Evolutionary conservation across 1,284 basidiomycete genomes (phyloP).

Genomic region (Pascua sp.): DNA sequence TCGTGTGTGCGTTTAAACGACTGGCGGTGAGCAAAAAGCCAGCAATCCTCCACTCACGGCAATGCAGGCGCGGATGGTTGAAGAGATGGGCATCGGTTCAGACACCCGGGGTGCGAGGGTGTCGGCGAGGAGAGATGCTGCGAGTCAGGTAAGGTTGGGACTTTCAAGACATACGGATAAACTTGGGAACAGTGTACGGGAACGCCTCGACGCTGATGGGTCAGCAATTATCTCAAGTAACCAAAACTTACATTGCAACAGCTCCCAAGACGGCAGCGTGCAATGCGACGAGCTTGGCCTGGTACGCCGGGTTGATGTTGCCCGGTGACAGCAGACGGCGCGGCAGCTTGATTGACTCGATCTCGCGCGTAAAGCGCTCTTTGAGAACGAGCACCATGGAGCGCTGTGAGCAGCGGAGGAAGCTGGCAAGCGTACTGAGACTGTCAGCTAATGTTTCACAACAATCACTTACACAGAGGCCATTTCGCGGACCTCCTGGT

Average conservation of each 20-base stretch:
- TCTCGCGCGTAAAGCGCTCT: conserved; percentile 72
- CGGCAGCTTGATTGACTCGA: conserved; percentile 65
- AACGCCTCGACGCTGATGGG: conserved; percentile 53
- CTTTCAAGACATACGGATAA: conserved; percentile 50
- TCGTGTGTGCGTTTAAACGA: conserved; percentile 50
- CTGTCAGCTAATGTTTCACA: background rate
- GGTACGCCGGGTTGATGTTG: conserved; percentile 60
- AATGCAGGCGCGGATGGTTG: conserved; percentile 81
- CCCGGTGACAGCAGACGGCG: conserved; percentile 59
- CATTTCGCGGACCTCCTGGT: conserved; percentile 90
- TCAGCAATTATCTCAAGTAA: background rate
- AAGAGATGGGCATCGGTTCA: conserved; percentile 87
- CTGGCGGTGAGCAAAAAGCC: conserved; percentile 51
- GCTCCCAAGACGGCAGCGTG: conserved; percentile 87
- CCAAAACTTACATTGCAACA: conserved; percentile 49
- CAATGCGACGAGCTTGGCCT: conserved; percentile 67
- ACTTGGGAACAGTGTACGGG: conserved; percentile 60
- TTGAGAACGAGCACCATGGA: conserved; percentile 82
- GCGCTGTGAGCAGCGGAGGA: conserved; percentile 89
- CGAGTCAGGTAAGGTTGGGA: background rate
- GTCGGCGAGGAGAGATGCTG: conserved; percentile 37
- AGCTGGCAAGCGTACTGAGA: conserved; percentile 67
- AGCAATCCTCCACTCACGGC: conserved; percentile 49
- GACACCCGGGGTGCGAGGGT: conserved; percentile 62
- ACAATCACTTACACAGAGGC: conserved; percentile 60